A percentile compares a stretch with the other conserved stretches of the same genome.
phyloP scores from a whole-genome alignment of 495 filamentous ascomycete species.

The Talaromyces ruber region DNA sequence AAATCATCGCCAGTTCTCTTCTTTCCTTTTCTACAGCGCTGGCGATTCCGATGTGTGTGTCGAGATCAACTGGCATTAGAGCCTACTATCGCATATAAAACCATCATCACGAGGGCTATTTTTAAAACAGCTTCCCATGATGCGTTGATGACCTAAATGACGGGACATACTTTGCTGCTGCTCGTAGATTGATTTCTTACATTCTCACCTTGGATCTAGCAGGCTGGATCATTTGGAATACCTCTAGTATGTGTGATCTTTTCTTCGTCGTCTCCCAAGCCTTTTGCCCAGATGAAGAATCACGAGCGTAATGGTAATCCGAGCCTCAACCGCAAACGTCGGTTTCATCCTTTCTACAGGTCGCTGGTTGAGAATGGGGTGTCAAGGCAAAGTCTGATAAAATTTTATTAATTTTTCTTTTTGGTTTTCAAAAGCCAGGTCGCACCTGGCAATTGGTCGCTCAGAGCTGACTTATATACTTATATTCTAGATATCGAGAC shows the following conservation, averaged over 20 bases:
- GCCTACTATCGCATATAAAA: slow-evolving; percentile 82
- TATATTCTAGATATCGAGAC: background rate
- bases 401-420: background rate
- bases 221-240: background rate
- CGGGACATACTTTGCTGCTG: slow-evolving; percentile 48
- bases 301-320: slow-evolving; percentile 72
- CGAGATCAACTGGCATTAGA: slow-evolving; percentile 53
- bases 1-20: slow-evolving; percentile 78
- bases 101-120: slow-evolving; percentile 95
- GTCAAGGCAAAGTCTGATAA: slow-evolving; percentile 64
- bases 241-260: background rate
- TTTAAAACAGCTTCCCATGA: slow-evolving; percentile 73
- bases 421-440: background rate
- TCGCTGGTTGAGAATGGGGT: slow-evolving; percentile 65
- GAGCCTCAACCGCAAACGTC: slow-evolving; percentile 53
- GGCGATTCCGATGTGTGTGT: slow-evolving; percentile 84
- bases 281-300: slow-evolving; percentile 45
- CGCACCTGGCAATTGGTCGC: background rate
- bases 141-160: slow-evolving; percentile 95
- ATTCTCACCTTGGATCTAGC: background rate
- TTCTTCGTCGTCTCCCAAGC: slow-evolving; percentile 3
- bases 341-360: slow-evolving; percentile 29
- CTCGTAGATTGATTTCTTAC: slow-evolving; percentile 6
- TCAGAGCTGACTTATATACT: background rate
- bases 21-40: slow-evolving; percentile 53